phyloP scores from a whole-genome alignment of 1,284 basidiomycete genomes.

The Ustanciosporium gigantosporum region DNA sequence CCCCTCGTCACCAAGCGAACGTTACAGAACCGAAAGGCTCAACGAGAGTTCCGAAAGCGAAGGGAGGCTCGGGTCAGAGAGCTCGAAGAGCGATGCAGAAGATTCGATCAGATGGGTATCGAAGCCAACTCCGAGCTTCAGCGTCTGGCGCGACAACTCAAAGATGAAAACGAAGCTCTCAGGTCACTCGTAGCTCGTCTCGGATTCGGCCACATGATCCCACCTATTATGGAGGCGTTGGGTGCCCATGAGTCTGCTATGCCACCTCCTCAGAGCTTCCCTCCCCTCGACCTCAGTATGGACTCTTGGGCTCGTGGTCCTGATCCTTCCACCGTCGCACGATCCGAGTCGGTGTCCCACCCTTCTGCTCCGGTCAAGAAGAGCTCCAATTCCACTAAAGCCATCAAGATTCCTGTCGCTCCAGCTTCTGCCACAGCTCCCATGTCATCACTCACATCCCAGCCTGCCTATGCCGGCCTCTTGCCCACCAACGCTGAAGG shows the following conservation, averaged over 20 bases:
- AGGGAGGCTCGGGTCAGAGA: constrained; percentile 52
- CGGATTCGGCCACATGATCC: constrained; percentile 49
- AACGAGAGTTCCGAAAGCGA: constrained; percentile 55
- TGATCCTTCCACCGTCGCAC: constrained; percentile 5
- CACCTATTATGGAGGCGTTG: constrained; percentile 34
- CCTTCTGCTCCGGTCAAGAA: constrained; percentile 4
- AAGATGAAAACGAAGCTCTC: constrained; percentile 56
- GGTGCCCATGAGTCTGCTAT: constrained; percentile 2
- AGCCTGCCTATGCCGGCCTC: constrained; percentile 17
- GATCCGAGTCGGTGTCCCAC: background rate
- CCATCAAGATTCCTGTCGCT: background rate
- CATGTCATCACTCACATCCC: constrained; percentile 12
- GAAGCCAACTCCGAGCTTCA: constrained; percentile 55
- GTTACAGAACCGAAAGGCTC: constrained; percentile 53
- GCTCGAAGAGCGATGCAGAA: constrained; percentile 51
- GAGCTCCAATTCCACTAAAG: constrained; percentile 4
- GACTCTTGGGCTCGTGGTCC: constrained; percentile 24
- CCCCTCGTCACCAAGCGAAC: constrained; percentile 51
- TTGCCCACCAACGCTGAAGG: constrained; percentile 15
- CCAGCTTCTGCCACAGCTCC: constrained; percentile 1
- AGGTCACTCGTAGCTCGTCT: constrained; percentile 47
- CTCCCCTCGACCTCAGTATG: constrained; percentile 31
- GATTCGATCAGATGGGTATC: constrained; percentile 55
- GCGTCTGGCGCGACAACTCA: constrained; percentile 43
- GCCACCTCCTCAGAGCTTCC: constrained; percentile 17